A percentile compares a stretch with the other conserved stretches of the same genome.
These are phyloP conservation scores for Boletus tylopilopsis DNA, from an alignment of 768 basidiomycete genomes.

Conservation along the genomic window DNA sequence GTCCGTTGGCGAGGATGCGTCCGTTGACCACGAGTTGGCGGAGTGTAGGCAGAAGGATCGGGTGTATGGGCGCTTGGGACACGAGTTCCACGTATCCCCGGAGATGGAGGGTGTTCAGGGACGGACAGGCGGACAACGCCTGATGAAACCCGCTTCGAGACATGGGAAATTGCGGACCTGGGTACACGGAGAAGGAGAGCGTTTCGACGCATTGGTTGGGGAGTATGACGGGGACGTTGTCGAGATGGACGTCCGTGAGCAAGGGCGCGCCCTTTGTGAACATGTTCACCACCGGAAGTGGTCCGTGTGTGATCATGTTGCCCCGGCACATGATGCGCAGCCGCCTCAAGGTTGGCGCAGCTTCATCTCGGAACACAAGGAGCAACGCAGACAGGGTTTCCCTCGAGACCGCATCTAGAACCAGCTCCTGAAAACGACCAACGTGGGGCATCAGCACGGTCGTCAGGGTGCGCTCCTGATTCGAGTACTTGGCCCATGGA, in stretches of 20 bases:
- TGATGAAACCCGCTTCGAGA: slow-evolving; percentile 22
- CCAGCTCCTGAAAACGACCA: slow-evolving; percentile 26
- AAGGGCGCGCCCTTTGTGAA: slow-evolving; percentile 32
- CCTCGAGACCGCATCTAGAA: slow-evolving; percentile 29
- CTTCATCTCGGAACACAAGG: slow-evolving; percentile 21
- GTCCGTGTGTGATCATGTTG: slow-evolving; percentile 25
- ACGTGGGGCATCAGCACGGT: slow-evolving; percentile 29
- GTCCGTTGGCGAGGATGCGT: slow-evolving; percentile 25
- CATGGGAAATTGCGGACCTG: slow-evolving; percentile 31
- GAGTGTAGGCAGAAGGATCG: slow-evolving; percentile 22
- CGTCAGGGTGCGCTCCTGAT: slow-evolving; percentile 22
- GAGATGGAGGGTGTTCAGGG: slow-evolving; percentile 23
- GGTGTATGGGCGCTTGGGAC: slow-evolving; percentile 15
- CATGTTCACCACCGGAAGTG: slow-evolving; percentile 19
- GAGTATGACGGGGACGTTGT: slow-evolving; percentile 27
- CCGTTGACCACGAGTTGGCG: slow-evolving; percentile 32
- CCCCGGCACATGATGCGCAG: slow-evolving; percentile 31
- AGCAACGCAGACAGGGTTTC: slow-evolving; percentile 26
- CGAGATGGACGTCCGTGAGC: slow-evolving; percentile 32
- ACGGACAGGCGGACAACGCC: slow-evolving; percentile 18
- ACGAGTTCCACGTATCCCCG: slow-evolving; percentile 31
- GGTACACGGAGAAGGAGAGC: slow-evolving; percentile 33
- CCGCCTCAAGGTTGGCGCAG: slow-evolving; percentile 25
- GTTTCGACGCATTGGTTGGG: slow-evolving; percentile 19
- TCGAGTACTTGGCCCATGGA: slow-evolving; percentile 31